Percentiles rank a stretch among this genome's conserved stretches.
phyloP scores from a whole-genome alignment of 495 filamentous ascomycete genomes.

The Penicillium desertorum region DNA sequence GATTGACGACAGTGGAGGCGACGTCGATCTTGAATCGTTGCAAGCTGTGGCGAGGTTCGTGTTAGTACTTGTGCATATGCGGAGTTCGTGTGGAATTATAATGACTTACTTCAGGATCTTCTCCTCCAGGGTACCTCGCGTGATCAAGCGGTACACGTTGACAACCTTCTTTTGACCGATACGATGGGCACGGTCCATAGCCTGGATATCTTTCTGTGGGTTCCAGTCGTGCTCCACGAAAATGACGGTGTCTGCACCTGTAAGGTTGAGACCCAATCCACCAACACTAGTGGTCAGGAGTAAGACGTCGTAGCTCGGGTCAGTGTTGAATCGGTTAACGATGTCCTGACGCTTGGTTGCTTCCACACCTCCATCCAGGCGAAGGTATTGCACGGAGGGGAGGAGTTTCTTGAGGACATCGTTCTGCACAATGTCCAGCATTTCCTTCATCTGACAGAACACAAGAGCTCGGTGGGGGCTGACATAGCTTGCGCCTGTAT shows the following conservation, averaged over 20 bases:
- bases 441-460: conserved; percentile 99
- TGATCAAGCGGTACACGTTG: conserved; percentile 97
- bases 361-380: conserved; percentile 89
- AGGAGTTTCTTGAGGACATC: conserved; percentile 83
- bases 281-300: conserved; percentile 93
- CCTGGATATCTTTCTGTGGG: conserved; percentile 96
- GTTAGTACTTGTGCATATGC: conserved; percentile 21
- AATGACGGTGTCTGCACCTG: conserved; percentile 96
- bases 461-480: conserved; percentile 93
- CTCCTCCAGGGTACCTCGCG: conserved; percentile 93
- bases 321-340: conserved; percentile 97
- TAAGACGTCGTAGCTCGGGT: conserved; percentile 90
- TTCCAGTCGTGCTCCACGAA: conserved; percentile 99
- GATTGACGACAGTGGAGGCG: conserved; percentile 95
- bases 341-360: conserved; percentile 89
- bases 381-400: conserved; percentile 82
- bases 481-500: conserved; percentile 74
- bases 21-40: conserved; percentile 99
- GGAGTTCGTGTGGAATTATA: background rate
- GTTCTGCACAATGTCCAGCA: conserved; percentile 96
- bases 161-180: conserved; percentile 99
- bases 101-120: conserved; percentile 84
- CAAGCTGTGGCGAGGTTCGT: conserved; percentile 53
- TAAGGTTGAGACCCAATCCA: conserved; percentile 91
- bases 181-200: conserved; percentile 97